These are phyloP conservation scores for Ampelocalamus luodianensis DNA, from an alignment of 176 grass and related monocot genomes.

Conservation along the genomic window DNA sequence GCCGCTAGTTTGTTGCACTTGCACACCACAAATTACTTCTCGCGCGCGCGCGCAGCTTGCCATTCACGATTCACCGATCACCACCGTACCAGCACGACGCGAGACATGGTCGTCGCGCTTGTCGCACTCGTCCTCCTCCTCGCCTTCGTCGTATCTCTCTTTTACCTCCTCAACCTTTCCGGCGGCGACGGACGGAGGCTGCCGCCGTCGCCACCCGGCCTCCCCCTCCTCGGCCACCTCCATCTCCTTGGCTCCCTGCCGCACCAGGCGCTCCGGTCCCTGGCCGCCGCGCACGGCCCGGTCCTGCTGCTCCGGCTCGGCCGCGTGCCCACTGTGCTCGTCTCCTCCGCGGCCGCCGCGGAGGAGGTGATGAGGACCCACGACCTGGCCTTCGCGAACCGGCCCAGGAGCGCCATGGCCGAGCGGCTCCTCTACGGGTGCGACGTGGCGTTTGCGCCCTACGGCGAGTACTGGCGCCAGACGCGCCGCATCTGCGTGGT, in stretches of 20 bases:
- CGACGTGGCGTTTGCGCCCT: conserved; percentile 55
- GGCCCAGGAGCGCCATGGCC: conserved; percentile 20
- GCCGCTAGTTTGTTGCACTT: no score
- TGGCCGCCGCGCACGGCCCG: conserved; percentile 51
- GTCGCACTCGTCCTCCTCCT: not conserved
- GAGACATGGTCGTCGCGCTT: not conserved
- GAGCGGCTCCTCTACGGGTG: conserved; percentile 39
- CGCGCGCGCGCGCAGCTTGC: no score
- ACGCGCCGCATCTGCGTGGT: conserved; percentile 48
- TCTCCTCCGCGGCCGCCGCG: conserved; percentile 52
- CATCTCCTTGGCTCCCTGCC: conserved; percentile 51
- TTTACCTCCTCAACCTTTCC: not conserved
- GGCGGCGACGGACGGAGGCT: not conserved
- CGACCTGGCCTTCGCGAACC: conserved; percentile 51
- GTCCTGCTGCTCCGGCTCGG: conserved; percentile 58
- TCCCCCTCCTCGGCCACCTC: conserved; percentile 62
- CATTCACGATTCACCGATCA: no score
- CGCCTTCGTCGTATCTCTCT: not conserved
- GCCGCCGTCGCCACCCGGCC: conserved; percentile 33
- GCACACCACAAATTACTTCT: no score
- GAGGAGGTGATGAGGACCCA: conserved; percentile 47
- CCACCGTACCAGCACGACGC: no score
- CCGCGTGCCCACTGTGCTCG: conserved; percentile 40
- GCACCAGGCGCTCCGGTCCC: conserved; percentile 39
- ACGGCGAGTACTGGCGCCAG: conserved; percentile 61